Base-by-base conservation (phyloP, 495 filamentous ascomycete genomes). In the Sabuloglossum arenarium region DNA sequence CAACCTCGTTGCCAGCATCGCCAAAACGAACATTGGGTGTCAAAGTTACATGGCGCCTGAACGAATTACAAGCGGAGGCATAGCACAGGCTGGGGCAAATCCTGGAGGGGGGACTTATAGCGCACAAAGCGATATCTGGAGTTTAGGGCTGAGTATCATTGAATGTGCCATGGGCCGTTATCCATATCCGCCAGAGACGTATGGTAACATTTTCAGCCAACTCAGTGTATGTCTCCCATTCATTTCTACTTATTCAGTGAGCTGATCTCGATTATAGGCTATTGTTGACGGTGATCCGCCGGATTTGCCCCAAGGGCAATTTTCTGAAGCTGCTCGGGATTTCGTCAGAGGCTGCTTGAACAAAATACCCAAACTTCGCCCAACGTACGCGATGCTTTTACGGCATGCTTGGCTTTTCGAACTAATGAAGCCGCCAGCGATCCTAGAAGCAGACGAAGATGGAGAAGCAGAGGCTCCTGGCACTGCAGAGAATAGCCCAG, bases 31-130 rank as follows among this genome's bases (percentile, higher is more conserved):
- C 65, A 99, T 99, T 60, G 91, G 91, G 23, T 99, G 91, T 64
- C 91, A 99, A 66, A 95, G 88, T 68, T 99, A 99, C 71, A 99
- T 99, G 91, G 91, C 91, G 0, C 91, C 91, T 3, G 91, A 99
- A 66, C 77, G 91, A 54, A 99, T 99, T 58, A 83, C 85, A 29
- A 85, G 86, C 25, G 85, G 86, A 53, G 85, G 87, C 25, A 77
- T 87, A 59, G 80, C 88, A 62, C 81, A 86, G 62, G 78, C 83
- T 10, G 75, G 83, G 23, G 79, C 86, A 3, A 77, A 78, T 52
- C 73, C 73, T 34, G 79, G 77, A 27, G 78, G 78, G 50, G 89
- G 91, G 29, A 96, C 90, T 1, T 99, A 99, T 67, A 94, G 87
- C 66, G 91, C 96, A 23, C 93, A 97, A 66, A 94, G 86, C 66